Base-by-base conservation (phyloP, 257 asterid species). In the Echium plantagineum region DNA sequence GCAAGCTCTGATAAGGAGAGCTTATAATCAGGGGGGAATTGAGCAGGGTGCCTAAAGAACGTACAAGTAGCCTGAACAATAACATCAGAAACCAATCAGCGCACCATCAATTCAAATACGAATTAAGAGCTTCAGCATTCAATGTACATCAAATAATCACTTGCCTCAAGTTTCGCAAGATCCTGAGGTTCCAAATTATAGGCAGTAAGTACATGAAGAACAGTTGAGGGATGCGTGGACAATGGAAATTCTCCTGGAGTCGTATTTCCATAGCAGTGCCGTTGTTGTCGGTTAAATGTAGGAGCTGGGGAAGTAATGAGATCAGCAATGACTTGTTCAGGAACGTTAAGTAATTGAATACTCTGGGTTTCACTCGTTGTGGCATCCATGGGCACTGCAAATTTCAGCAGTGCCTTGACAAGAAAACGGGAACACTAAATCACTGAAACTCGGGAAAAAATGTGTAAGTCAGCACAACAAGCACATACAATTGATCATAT, bases 321-420 rank as follows among this genome's bases (percentile, higher is more conserved):
- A n/a, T 86, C 63, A 66, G 78, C 70, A 30, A 87, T 77, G 57
- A 83, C 62, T 70, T 93, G 94, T 30, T 89, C 96, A 17, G 85
- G 60, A 48, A 86, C 76, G 81, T 78, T 86, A 52, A 73, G 90
- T 78, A 65, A 86, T 62, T 86, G 97, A 71, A 93, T 70, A 48
- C 83, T 84, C 16, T 96, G 74, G 17, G 96, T 75, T 70, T 77
- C 95, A 75, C 94, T 78, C n/a, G 94, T 62, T 5, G 97, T 75
- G 77, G 97, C 93, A 61, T 93, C 99, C 99, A 93, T 93, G 90
- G 90, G 91, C 90, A 85, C 96, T 81, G 74, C 89, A 69, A 63
- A 48, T 42, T 55, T 65, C 64, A 77, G 88, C 88, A 84, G 89
- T 81, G 94, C 90, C 94, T 80, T 47, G 59, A 69, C 65, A 60